Evolutionary conservation across 371 early-diverging fungal species (phyloP), one percentile per base, ranked within the genome.

Genomic region (Actinomortierella ambigua): DNA sequence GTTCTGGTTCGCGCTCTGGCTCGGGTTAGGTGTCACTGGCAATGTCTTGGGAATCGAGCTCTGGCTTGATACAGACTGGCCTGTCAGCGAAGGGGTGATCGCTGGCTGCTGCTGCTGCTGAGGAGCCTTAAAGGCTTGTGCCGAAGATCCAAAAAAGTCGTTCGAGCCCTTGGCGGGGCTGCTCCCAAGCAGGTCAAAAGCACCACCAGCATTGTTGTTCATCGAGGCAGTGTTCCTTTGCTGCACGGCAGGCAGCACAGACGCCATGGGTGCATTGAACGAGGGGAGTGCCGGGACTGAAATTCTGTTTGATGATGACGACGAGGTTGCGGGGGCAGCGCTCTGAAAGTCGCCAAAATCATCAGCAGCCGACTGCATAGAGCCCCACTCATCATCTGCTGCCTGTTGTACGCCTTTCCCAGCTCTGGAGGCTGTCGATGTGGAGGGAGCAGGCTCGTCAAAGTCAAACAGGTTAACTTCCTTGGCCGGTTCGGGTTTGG

Each of bases 261-360:
- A 63, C 5, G 69, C 61, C 61, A 64, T 59, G 0, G 58, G 53
- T 6, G 69, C 61, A 24, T 58, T 68, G 34, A 59, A 68, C 8
- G 69, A 54, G 14, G 69, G 60, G 54, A 69, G 64, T 0, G 61
- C 27, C 3, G 61, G 65, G 3, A 44, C 17, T 11, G 63, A 24
- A 15, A 6, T 50, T 22, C 27, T 60, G 61, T 14, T 26, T 50
- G 43, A 51, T 59, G 42, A 55, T 54, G n/a, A n/a, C n/a, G n/a
- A n/a, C n/a, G n/a, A n/a, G n/a, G n/a, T 59, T 9, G 64, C 69
- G 43, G 69, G 73, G 39, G 81, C 79, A 0, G 88, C 86, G 43
- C 80, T 79, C 53, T 86, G 86, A 54, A 88, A 88, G 51, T 88
- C 88, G 55, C 80, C 83, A 69, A 88, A 88, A 40, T 86, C 88